Evolutionary conservation across 129 eudicot species (phyloP).

Genomic region (Kitagawia praeruptora): DNA sequence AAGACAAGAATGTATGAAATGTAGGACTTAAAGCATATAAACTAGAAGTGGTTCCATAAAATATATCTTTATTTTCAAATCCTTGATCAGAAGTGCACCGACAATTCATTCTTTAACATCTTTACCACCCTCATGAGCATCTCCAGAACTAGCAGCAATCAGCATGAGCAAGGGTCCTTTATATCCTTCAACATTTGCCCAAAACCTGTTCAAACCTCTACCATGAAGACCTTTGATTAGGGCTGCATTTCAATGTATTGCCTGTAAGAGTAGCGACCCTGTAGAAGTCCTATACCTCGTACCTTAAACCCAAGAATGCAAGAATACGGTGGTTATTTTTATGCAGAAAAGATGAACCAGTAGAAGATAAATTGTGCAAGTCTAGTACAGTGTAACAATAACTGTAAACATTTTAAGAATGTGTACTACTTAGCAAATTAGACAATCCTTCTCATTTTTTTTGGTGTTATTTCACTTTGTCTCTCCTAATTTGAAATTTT

Average conservation of each 20-base stretch:
- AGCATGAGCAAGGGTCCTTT: slow-evolving; percentile 66
- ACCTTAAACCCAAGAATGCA: slow-evolving; percentile 21
- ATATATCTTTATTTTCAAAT: slow-evolving; percentile 55
- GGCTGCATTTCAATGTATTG: slow-evolving; percentile 25
- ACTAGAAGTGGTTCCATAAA: slow-evolving; percentile 71
- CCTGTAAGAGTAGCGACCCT: slow-evolving; percentile 20
- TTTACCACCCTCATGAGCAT: slow-evolving; percentile 22
- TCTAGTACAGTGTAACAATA: background rate
- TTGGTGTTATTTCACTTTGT: too few species aligned
- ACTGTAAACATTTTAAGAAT: too few species aligned
- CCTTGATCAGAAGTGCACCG: slow-evolving; percentile 77
- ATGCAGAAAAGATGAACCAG: too few species aligned
- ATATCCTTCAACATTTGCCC: slow-evolving; percentile 88
- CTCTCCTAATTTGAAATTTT: too few species aligned
- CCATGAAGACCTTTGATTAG: slow-evolving; percentile 51
- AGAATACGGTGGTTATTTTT: background rate
- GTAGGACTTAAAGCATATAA: slow-evolving; percentile 67
- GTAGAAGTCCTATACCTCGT: slow-evolving; percentile 36
- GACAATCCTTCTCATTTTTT: too few species aligned
- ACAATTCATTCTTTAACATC: slow-evolving; percentile 62
- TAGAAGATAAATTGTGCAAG: background rate
- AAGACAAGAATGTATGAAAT: slow-evolving; percentile 48
- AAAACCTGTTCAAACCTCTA: slow-evolving; percentile 83
- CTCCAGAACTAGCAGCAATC: slow-evolving; percentile 50
- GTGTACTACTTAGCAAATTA: background rate